Percentiles rank a stretch among this genome's conserved stretches.
phyloP scores from a whole-genome alignment of 176 grass and related monocot species.

The Carex cristatella region DNA sequence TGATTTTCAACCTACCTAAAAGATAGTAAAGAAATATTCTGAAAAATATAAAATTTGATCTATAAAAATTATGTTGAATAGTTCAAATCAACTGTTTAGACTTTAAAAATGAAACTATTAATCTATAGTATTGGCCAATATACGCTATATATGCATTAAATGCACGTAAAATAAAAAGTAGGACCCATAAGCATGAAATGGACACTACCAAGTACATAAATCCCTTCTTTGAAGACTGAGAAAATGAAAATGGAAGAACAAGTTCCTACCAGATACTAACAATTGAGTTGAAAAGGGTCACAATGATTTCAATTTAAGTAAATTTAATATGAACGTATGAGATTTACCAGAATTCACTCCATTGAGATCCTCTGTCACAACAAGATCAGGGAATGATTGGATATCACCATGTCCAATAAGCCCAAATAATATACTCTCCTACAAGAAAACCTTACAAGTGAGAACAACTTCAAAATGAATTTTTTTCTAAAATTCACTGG shows the following conservation, averaged over 20 bases:
- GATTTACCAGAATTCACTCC: slow-evolving; percentile 74
- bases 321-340: background rate
- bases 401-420: slow-evolving; percentile 47
- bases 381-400: slow-evolving; percentile 48
- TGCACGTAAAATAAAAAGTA: background rate
- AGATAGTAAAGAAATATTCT: no score
- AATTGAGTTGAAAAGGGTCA: background rate
- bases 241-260: background rate
- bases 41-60: no score
- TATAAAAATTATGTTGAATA: no score
- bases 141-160: no score
- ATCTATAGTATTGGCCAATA: no score
- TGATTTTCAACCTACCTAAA: no score
- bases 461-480: no score
- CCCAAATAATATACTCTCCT: slow-evolving; percentile 66
- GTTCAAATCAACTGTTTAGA: no score
- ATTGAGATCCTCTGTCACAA: slow-evolving; percentile 67
- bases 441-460: background rate
- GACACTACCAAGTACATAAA: background rate
- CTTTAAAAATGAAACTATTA: no score
- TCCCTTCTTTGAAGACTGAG: background rate
- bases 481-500: background rate
- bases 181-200: background rate
- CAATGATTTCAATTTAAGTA: background rate
- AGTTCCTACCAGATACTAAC: background rate